These are phyloP conservation scores for Saccharomycopsis phalli DNA, from an alignment of 1,139 yeast genomes.

Conservation along the genomic window DNA sequence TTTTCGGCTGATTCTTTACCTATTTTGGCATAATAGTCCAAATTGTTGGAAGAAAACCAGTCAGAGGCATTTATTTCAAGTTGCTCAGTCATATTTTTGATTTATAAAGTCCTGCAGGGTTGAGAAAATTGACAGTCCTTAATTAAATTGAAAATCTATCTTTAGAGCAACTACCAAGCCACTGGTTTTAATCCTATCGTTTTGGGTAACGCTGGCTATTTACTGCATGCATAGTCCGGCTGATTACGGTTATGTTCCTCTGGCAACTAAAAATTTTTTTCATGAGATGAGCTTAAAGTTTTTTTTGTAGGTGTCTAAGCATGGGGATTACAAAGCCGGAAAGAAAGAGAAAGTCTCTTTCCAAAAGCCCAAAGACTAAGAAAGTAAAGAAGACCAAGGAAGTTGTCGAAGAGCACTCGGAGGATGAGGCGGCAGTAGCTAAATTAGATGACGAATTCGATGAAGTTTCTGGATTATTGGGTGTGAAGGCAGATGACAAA, in stretches of 20 bases:
- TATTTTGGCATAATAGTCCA: conserved; percentile 15
- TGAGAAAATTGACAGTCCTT: too few species aligned
- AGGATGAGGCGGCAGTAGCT: conserved; percentile 11
- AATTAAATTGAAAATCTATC: too few species aligned
- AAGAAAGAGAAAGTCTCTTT: conserved; percentile 4
- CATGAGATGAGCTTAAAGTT: too few species aligned
- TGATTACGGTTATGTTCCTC: too few species aligned
- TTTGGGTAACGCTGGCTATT: too few species aligned
- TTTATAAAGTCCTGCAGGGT: too few species aligned
- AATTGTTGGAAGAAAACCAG: conserved; percentile 17
- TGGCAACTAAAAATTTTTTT: too few species aligned
- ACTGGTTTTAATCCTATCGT: too few species aligned
- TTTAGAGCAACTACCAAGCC: too few species aligned
- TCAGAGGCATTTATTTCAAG: conserved; percentile 1
- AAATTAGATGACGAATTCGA: conserved; percentile 17
- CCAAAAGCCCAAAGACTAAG: neutral
- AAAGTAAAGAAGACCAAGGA: conserved; percentile 5
- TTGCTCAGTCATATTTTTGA: neutral
- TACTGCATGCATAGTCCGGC: too few species aligned
- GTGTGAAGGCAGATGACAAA: conserved; percentile 24
- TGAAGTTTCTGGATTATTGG: conserved; percentile 14
- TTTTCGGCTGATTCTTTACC: conserved; percentile 10
- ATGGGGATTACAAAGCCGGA: neutral
- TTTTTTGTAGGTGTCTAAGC: too few species aligned
- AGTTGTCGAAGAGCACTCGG: conserved; percentile 4